Conservation (phyloP, 305 asterid species). For the Rubia peregrina region DNA sequence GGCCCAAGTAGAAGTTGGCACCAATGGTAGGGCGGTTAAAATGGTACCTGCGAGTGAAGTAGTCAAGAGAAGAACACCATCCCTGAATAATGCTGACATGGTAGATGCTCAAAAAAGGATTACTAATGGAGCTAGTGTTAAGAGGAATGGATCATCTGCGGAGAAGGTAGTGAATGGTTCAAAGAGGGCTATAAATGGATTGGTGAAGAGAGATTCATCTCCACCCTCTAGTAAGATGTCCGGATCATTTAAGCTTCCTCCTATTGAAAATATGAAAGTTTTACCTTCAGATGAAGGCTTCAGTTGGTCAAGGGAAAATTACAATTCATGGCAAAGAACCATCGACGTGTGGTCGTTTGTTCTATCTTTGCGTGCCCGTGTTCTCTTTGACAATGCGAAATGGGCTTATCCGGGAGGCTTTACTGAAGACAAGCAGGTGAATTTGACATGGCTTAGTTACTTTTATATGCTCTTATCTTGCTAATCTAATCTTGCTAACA, state of each 20-base stretch:
- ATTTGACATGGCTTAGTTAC: neutral
- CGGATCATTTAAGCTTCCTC: slow-evolving; percentile 43
- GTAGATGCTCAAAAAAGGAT: slow-evolving; percentile 36
- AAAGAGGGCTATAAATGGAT: slow-evolving; percentile 13
- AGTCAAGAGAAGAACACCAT: slow-evolving; percentile 27
- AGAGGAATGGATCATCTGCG: slow-evolving; percentile 25
- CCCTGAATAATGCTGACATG: slow-evolving; percentile 21
- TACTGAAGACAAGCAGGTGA: slow-evolving; percentile 81
- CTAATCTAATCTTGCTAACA: neutral
- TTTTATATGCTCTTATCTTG: neutral
- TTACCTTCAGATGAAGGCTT: slow-evolving; percentile 91
- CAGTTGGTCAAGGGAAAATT: slow-evolving; percentile 92
- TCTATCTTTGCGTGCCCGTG: slow-evolving; percentile 70
- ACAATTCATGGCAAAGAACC: slow-evolving; percentile 70
- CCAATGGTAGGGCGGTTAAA: slow-evolving; percentile 53
- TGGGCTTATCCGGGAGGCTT: slow-evolving; percentile 78
- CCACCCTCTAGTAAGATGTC: slow-evolving; percentile 24
- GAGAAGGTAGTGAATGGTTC: slow-evolving; percentile 40
- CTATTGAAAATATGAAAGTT: slow-evolving; percentile 58
- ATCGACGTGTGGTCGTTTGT: slow-evolving; percentile 94
- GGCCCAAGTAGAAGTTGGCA: slow-evolving; percentile 36
- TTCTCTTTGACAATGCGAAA: slow-evolving; percentile 72
- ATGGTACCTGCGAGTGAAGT: slow-evolving; percentile 70
- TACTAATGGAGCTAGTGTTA: slow-evolving; percentile 9
- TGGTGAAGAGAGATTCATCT: slow-evolving; percentile 44